Evolutionary conservation across 306 rosid genomes (phyloP), one percentile per base, ranked within the genome.

Genomic region (Begonia fuchsioides): DNA sequence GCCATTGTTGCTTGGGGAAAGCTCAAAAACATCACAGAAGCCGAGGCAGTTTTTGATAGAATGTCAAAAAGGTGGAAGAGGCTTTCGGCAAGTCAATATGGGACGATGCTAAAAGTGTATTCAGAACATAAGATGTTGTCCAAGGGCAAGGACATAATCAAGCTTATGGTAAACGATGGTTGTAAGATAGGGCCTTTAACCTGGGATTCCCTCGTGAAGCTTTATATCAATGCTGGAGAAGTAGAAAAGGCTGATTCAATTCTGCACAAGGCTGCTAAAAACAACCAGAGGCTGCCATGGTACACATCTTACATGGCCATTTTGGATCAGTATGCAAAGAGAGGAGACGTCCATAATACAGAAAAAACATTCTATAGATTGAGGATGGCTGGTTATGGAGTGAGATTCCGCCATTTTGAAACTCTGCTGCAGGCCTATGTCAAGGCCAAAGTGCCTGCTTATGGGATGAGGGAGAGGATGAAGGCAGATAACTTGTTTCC

Each of bases 1-100:
- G 94, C 92, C 43, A 75, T 90, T 40, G 77, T 70, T 47, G 85
- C 98, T 49, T 90, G 75, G 73, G 98, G 98, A 52, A 81, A 51
- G 71, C 69, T 90, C 71, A 65, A 79, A n/a, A 79, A 76, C 43
- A 17, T 90, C 53, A 63, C 71, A 47, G 79, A 81, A 69, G 98
- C 94, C 13, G 98, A 90, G 65, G 70, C 68, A 44, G 69, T 73
- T 60, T 90, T 85, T 60, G 83, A 79, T 43, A 62, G 3, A 46
- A 57, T 77, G 72, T 8, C 47, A 32, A 75, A 71, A 47, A 61
- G 55, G 43, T 61, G 66, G 75, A 71, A 63, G 53, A 74, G 51
- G 13, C 72, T 73, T 50, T 19, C 78, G 38, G 56, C 82, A 38
- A 69, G 5, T 63, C 72, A 61, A 32, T 75, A 64, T 63, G 46